Conservation (phyloP, 2,329 filamentous ascomycete species). For the Aspergillus awamori region DNA sequence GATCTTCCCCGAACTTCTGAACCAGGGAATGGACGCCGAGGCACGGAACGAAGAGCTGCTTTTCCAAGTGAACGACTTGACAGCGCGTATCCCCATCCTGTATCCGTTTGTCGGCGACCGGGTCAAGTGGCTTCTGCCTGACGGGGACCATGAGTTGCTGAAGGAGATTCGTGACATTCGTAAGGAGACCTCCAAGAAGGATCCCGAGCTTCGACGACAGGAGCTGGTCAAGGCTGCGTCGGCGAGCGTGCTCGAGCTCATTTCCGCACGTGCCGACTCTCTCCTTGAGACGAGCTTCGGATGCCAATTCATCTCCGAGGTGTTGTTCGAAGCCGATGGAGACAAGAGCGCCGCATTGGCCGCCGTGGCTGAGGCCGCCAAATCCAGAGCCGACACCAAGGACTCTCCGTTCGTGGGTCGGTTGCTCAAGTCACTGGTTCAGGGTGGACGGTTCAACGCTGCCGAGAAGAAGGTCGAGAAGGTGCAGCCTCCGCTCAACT, state of each 20-base stretch:
- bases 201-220: constrained; percentile 70
- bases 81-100: constrained; percentile 67
- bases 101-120: constrained; percentile 74
- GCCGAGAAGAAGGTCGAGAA: constrained; percentile 69
- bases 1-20: constrained; percentile 83
- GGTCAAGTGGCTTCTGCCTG: constrained; percentile 65
- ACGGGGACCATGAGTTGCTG: constrained; percentile 69
- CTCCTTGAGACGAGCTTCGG: constrained; percentile 78
- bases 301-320: constrained; percentile 81
- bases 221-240: constrained; percentile 78
- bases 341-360: constrained; percentile 75
- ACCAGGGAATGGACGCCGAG: constrained; percentile 57
- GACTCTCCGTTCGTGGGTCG: constrained; percentile 69
- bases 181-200: constrained; percentile 88
- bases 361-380: constrained; percentile 59
- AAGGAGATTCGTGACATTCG: constrained; percentile 78
- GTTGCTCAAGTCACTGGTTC: constrained; percentile 88
- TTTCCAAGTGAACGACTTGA: constrained; percentile 48
- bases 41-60: constrained; percentile 48
- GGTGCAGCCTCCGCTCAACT: constrained; percentile 75
- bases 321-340: constrained; percentile 73
- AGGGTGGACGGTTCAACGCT: constrained; percentile 83
- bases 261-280: constrained; percentile 67
- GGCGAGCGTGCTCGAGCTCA: constrained; percentile 72
- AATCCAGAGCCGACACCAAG: constrained; percentile 55